These are phyloP conservation scores for Leccinum barrowsii DNA, from an alignment of 768 basidiomycete species.

Conservation along the genomic window DNA sequence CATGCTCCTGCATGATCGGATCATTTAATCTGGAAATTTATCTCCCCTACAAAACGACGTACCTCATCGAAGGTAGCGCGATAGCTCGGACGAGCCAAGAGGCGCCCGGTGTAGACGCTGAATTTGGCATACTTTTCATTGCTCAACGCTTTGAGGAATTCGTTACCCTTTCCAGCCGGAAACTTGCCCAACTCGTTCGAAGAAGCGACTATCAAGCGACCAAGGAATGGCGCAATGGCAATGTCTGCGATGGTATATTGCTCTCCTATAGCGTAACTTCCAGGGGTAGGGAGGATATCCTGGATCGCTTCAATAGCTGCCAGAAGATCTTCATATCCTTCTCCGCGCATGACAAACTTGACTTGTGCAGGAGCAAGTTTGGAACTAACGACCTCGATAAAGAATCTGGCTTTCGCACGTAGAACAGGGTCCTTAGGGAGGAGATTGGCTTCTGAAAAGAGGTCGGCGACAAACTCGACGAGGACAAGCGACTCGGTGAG, in stretches of 20 bases:
- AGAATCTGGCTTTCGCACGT: constrained; percentile 60
- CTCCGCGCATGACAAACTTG: constrained; percentile 37
- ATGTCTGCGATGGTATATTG: constrained; percentile 56
- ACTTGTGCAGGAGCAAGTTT: constrained; percentile 41
- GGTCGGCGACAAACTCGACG: constrained; percentile 63
- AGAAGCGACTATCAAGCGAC: constrained; percentile 43
- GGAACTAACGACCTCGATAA: constrained; percentile 52
- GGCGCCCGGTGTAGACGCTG: constrained; percentile 43
- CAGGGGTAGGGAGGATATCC: constrained; percentile 40
- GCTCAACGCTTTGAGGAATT: constrained; percentile 38
- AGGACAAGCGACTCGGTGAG: constrained; percentile 64
- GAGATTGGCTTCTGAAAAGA: constrained; percentile 45
- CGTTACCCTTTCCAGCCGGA: constrained; percentile 44
- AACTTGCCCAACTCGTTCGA: constrained; percentile 52
- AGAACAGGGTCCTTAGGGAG: constrained; percentile 53
- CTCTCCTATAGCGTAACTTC: constrained; percentile 35
- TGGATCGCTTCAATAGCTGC: constrained; percentile 49
- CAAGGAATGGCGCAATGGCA: constrained; percentile 57
- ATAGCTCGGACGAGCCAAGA: constrained; percentile 52
- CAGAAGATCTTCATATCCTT: constrained; percentile 40
- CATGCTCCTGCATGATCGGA: constrained; percentile 8
- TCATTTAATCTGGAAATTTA: background rate
- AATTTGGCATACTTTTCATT: constrained; percentile 47
- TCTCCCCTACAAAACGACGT: constrained; percentile 13
- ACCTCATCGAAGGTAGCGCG: constrained; percentile 54